Evolutionary conservation across 2,329 filamentous ascomycete species (phyloP).

Genomic region (Ophiostoma sp.): DNA sequence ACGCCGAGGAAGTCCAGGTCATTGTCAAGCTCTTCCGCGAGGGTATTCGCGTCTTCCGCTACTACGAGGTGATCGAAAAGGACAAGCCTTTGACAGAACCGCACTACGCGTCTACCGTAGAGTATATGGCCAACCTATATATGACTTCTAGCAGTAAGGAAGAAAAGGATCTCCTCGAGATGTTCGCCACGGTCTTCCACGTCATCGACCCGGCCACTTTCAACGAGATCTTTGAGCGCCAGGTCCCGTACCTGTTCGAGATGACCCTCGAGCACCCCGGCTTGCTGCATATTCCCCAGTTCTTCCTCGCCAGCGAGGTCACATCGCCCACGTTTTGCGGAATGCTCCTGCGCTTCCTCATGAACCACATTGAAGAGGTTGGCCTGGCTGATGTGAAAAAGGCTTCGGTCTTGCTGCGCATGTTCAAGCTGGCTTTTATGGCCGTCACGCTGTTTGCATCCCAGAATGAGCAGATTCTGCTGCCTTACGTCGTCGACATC

Average conservation of each 20-base stretch:
- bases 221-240: conserved; percentile 95
- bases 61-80: conserved; percentile 74
- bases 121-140: conserved; percentile 91
- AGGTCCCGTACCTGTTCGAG: conserved; percentile 93
- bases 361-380: conserved; percentile 93
- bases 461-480: conserved; percentile 90
- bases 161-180: conserved; percentile 94
- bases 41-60: conserved; percentile 91
- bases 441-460: conserved; percentile 91
- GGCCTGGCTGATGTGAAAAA: conserved; percentile 88
- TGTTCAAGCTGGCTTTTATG: conserved; percentile 99
- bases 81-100: conserved; percentile 66
- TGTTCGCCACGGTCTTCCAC: conserved; percentile 96
- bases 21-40: conserved; percentile 97
- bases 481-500: conserved; percentile 95
- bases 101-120: conserved; percentile 73
- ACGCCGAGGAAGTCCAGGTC: conserved; percentile 92
- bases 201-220: conserved; percentile 98
- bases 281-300: conserved; percentile 91
- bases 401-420: conserved; percentile 81
- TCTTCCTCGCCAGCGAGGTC: conserved; percentile 96
- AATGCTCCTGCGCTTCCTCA: conserved; percentile 94
- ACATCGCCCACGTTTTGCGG: conserved; percentile 97
- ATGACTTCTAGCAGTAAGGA: conserved; percentile 92
- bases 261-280: conserved; percentile 97